Percentiles rank a stretch among this genome's conserved stretches.
Evolutionary conservation across 805 yeast species (phyloP).

Genomic region (Kluyveromyces nonfermentans): DNA sequence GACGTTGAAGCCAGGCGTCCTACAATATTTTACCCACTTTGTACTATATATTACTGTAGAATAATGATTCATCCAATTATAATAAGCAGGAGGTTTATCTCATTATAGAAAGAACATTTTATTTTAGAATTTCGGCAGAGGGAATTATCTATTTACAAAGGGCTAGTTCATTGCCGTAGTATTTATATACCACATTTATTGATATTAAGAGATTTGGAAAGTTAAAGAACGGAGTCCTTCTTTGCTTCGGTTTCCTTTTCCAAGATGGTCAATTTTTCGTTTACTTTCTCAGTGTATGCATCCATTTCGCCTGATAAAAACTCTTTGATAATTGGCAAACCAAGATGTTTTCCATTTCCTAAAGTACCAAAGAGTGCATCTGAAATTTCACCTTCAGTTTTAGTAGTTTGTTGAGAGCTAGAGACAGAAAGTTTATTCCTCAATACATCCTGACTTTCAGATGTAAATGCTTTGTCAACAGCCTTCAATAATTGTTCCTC

Average conservation of each 20-base stretch:
- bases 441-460: constrained; percentile 16
- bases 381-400: constrained; percentile 19
- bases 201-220: neutral
- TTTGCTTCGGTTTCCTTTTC: neutral
- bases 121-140: neutral
- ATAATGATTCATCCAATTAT: neutral
- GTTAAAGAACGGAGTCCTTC: constrained; percentile 2
- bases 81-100: neutral
- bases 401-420: constrained; percentile 12
- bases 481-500: constrained; percentile 46
- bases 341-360: constrained; percentile 24
- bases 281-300: constrained; percentile 22
- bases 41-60: neutral
- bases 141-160: neutral
- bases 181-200: neutral
- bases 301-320: constrained; percentile 26
- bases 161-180: neutral
- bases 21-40: no score
- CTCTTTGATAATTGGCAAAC: constrained; percentile 30
- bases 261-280: constrained; percentile 5
- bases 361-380: constrained; percentile 33
- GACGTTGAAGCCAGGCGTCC: no score
- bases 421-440: constrained; percentile 14
- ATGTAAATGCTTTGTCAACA: constrained; percentile 19
- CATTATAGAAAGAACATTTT: neutral